Evolutionary conservation across 208 protist genomes (phyloP).

Genomic region (Trypanosomatidae sp.): DNA sequence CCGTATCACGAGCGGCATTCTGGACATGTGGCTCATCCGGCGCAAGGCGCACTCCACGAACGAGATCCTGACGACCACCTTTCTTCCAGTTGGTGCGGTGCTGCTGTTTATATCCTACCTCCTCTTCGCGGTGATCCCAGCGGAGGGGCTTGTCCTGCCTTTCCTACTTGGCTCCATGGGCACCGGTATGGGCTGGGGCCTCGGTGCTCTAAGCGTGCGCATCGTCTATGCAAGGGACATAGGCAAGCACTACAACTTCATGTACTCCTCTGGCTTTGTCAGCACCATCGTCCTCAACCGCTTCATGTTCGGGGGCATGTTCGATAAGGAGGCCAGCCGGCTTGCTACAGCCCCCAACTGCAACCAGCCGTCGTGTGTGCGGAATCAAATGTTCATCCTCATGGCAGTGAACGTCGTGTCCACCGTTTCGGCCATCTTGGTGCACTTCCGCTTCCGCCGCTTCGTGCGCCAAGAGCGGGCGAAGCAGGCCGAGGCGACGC

Average conservation of each 20-base stretch:
- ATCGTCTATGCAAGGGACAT: conserved; percentile 74
- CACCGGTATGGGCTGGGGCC: conserved; percentile 64
- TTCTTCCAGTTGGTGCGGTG: conserved; percentile 39
- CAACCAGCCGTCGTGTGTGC: conserved; percentile 50
- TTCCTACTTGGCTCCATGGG: conserved; percentile 64
- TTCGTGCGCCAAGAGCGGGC: conserved; percentile 41
- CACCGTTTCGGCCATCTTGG: conserved; percentile 23
- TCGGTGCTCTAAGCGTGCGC: conserved; percentile 50
- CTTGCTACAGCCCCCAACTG: conserved; percentile 36
- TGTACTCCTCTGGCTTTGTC: conserved; percentile 63
- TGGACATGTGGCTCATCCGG: conserved; percentile 57
- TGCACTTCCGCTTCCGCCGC: conserved; percentile 59
- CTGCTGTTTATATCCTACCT: conserved; percentile 50
- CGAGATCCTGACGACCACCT: conserved; percentile 49
- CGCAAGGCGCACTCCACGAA: conserved; percentile 27
- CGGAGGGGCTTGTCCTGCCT: conserved; percentile 48
- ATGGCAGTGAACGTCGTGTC: conserved; percentile 66
- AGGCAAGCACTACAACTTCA: conserved; percentile 88
- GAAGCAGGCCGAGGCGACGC: conserved; percentile 15
- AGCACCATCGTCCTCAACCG: conserved; percentile 72
- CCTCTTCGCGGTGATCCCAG: conserved; percentile 56
- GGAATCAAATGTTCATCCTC: conserved; percentile 69
- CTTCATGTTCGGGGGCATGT: conserved; percentile 84
- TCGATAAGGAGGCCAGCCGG: conserved; percentile 44
- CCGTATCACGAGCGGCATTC: conserved; percentile 46